Base-by-base conservation (phyloP, 2,329 filamentous ascomycete genomes). In the Colletotrichum sp. region DNA sequence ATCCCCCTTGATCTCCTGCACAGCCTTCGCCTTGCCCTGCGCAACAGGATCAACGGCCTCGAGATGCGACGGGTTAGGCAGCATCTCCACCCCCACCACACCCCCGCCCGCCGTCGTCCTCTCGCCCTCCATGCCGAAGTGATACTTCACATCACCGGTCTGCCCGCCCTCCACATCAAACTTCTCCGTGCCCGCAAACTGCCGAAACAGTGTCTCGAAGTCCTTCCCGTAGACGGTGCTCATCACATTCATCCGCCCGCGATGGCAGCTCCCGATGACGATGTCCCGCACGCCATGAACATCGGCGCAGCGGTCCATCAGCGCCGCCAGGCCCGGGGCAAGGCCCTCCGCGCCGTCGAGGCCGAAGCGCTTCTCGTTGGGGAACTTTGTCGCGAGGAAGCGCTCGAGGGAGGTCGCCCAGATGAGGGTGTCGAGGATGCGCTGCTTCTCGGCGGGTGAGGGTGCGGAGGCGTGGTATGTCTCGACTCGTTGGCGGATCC, bases 51-150 rank as follows among this genome's bases (percentile, higher is more conserved):
- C 97, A 87, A 99, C 97, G 63, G 97, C 97, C 88, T 99, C 97
- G 83, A 99, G 89, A 90, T 99, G 97, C 69, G 97, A 99, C 36
- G 97, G 97, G 86, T 99, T 99, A 87, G 97, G 96, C 76, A 99
- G 96, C 70, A 99, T 92, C 77, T 97, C 99, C 69, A 99, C 92
- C 88, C 99, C 96, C 12, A 99, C 96, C 78, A 96, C 96, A 92
- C 98, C 98, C 81, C 97, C 97, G 39, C 96, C 99, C 74, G 97
- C 96, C 10, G 97, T 99, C 69, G 96, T 96, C 78, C 97, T 95
- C 89, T 99, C 96, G 80, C 99, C 99, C 90, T 99, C 99, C 96
- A 99, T 99, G 83, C 97, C 97, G 82, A 99, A 89, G 89, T 99
- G 97, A 88, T 99, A 99, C 88, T 99, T 99, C 86, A 99, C 97